Percentiles rank a stretch among this genome's conserved stretches.
Conservation (phyloP, 305 asterid species). For the Fraxinus dipetala region DNA sequence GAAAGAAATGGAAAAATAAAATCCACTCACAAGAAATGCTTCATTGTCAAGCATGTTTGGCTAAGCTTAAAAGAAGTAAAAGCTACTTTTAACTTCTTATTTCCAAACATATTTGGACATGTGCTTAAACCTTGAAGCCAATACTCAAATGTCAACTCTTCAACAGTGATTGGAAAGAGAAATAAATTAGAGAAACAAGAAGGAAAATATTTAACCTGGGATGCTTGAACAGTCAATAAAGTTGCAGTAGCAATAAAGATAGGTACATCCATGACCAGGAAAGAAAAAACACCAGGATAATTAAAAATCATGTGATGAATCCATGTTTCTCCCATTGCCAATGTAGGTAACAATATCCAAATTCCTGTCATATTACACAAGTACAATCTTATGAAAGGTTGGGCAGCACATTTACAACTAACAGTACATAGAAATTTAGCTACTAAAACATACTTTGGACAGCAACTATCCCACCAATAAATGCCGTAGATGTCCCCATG, state of each 20-base stretch:
- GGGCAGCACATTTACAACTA: conserved; percentile 10
- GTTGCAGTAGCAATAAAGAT: conserved; percentile 60
- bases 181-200: conserved; percentile 11
- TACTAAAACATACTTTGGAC: conserved; percentile 64
- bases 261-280: conserved; percentile 63
- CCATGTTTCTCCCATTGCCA: conserved; percentile 61
- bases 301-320: conserved; percentile 43
- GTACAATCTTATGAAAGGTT: conserved; percentile 11
- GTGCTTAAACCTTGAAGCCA: not conserved
- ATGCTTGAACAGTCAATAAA: conserved; percentile 54
- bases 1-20: not conserved
- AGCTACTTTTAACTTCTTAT: not conserved
- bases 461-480: conserved; percentile 51
- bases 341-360: conserved; percentile 55
- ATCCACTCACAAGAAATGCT: not conserved
- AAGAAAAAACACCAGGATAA: conserved; percentile 65
- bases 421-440: conserved; percentile 24
- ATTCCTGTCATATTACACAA: conserved; percentile 55
- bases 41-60: not conserved
- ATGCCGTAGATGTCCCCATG: conserved; percentile 68
- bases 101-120: not conserved
- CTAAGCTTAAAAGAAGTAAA: not conserved
- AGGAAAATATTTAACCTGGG: conserved; percentile 53
- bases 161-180: not conserved
- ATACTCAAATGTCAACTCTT: not conserved